phyloP scores from a whole-genome alignment of 2,329 filamentous ascomycete species.

The Pestalotiopsis sp. region DNA sequence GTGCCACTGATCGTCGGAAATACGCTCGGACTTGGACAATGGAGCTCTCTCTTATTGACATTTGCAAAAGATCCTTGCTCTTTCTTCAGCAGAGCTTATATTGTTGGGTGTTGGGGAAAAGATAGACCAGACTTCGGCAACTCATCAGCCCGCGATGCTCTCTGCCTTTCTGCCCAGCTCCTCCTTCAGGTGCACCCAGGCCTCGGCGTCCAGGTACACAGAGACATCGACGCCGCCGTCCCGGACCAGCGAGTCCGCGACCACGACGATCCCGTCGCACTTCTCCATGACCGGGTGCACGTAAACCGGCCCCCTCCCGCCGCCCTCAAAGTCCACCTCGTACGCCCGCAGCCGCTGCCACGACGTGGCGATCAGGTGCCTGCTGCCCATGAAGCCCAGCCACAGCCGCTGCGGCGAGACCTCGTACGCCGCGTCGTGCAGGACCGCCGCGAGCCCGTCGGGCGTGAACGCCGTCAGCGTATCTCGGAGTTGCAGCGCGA shows the following conservation, averaged over 20 bases:
- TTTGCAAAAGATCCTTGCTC: not conserved
- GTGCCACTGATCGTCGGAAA: not conserved
- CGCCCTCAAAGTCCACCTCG: slow-evolving; percentile 42
- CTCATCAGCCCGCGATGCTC: not conserved
- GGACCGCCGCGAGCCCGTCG: slow-evolving; percentile 38
- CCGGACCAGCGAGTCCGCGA: slow-evolving; percentile 36
- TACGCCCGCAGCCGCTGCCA: slow-evolving; percentile 43
- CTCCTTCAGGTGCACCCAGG: slow-evolving; percentile 15
- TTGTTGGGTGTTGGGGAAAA: not conserved
- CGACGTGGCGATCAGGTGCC: slow-evolving; percentile 46
- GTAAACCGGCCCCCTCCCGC: slow-evolving; percentile 31
- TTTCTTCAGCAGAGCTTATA: not conserved
- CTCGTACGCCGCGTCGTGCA: slow-evolving; percentile 48
- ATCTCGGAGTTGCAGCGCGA: slow-evolving; percentile 36
- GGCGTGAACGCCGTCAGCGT: slow-evolving; percentile 40
- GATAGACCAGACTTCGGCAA: not conserved
- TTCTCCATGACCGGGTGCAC: slow-evolving; percentile 45
- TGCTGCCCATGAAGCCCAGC: slow-evolving; percentile 46
- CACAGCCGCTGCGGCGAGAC: slow-evolving; percentile 49
- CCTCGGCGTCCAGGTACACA: slow-evolving; percentile 33
- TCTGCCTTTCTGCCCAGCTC: not conserved
- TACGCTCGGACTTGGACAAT: not conserved
- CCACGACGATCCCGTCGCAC: slow-evolving; percentile 44
- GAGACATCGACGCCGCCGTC: slow-evolving; percentile 36
- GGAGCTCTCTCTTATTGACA: not conserved